A percentile compares a stretch with the other conserved stretches of the same genome.
Evolutionary conservation across 2,329 filamentous ascomycete species (phyloP).

Genomic region (Ascochyta viciae-villosae): DNA sequence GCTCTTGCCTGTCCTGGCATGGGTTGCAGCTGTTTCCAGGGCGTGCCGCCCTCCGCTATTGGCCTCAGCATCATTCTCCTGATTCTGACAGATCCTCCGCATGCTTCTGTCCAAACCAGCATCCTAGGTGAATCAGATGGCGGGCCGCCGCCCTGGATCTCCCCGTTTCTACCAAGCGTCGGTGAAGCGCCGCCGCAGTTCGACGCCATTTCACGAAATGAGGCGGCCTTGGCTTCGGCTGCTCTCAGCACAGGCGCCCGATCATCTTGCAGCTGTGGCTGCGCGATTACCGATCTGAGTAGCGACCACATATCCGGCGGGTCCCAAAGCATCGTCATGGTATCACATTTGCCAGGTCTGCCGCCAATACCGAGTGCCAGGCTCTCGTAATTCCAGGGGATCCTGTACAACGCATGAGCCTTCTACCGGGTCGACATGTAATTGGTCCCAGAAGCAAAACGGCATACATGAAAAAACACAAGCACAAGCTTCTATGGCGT

Average conservation of each 20-base stretch:
- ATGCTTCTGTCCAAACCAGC: constrained; percentile 34
- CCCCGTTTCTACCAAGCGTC: constrained; percentile 27
- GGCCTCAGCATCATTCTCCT: constrained; percentile 41
- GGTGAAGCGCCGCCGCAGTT: constrained; percentile 20
- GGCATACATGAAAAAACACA: constrained; percentile 21
- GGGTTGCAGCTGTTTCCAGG: constrained; percentile 40
- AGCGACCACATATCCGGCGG: constrained; percentile 24
- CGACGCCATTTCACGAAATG: constrained; percentile 21
- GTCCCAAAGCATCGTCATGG: constrained; percentile 29
- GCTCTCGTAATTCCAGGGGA: constrained; percentile 22
- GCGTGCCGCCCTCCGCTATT: constrained; percentile 44
- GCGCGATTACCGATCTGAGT: constrained; percentile 42
- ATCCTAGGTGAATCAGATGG: constrained; percentile 37
- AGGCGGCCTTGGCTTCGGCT: constrained; percentile 26
- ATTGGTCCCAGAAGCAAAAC: constrained; percentile 36
- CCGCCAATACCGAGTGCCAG: constrained; percentile 34
- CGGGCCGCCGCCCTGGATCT: constrained; percentile 22
- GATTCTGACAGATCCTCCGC: constrained; percentile 33
- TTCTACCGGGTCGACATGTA: constrained; percentile 28
- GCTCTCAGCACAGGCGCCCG: constrained; percentile 25
- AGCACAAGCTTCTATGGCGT: constrained; percentile 14
- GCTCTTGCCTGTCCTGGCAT: constrained; percentile 43
- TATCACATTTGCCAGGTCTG: constrained; percentile 22
- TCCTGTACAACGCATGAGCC: constrained; percentile 30
- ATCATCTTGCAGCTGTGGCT: constrained; percentile 29